Conservation (phyloP, 345 rosid species). For the Salix purpurea region DNA sequence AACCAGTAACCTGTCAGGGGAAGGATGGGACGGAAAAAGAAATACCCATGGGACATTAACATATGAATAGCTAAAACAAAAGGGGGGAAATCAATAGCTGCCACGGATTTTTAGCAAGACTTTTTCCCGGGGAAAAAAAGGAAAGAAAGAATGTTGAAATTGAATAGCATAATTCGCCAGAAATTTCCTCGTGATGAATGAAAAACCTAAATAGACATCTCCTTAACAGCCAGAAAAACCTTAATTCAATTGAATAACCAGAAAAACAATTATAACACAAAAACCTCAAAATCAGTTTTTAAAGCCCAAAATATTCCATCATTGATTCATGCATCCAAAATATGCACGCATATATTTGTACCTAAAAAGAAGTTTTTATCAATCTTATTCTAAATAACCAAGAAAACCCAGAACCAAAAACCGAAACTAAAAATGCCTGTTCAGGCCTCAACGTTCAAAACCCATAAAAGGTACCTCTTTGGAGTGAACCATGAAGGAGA, state of each 20-base stretch:
- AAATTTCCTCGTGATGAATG: neutral
- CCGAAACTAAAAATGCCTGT: neutral
- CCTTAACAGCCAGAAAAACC: neutral
- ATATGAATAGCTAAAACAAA: neutral
- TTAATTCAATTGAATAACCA: neutral
- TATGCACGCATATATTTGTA: neutral
- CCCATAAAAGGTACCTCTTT: constrained; percentile 36
- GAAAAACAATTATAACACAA: neutral
- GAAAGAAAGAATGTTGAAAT: neutral
- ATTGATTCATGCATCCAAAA: neutral
- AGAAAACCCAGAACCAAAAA: neutral
- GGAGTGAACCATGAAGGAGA: constrained; percentile 82
- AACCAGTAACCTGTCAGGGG: neutral
- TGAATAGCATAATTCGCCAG: neutral
- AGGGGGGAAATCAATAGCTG: neutral
- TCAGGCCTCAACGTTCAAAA: neutral
- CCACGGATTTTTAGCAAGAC: neutral
- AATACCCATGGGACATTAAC: neutral
- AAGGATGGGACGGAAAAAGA: too few relatives aligned
- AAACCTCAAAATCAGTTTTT: neutral
- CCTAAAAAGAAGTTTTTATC: neutral
- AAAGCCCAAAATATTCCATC: neutral
- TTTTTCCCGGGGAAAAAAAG: neutral
- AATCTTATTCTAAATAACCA: neutral
- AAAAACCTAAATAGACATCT: neutral